Conservation (phyloP, 805 yeast species). For the Isabelozyma gotoi region DNA sequence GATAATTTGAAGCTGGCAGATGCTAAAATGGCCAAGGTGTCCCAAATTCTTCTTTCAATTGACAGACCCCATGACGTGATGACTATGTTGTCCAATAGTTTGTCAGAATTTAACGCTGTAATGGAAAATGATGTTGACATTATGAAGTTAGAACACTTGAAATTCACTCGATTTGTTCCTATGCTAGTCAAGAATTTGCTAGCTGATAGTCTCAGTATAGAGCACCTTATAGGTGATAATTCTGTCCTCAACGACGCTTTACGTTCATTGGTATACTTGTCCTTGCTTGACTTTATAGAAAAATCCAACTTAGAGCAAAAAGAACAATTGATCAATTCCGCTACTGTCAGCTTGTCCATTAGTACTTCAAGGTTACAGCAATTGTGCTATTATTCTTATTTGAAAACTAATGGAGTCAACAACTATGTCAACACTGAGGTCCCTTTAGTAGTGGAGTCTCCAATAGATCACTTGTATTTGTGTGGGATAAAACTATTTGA, state of each 20-base stretch:
- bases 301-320: not conserved
- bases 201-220: not conserved
- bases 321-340: not conserved
- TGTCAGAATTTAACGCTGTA: slow-evolving; percentile 1
- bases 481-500: not conserved
- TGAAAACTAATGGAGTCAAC: not conserved
- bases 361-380: not conserved
- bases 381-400: not conserved
- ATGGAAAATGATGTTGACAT: not conserved
- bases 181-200: not conserved
- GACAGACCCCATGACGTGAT: not conserved
- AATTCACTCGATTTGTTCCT: not conserved
- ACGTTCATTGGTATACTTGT: not conserved
- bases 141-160: not conserved
- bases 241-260: not conserved
- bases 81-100: slow-evolving; percentile 1
- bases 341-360: not conserved
- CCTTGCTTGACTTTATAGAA: not conserved
- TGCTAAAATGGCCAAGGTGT: slow-evolving; percentile 1
- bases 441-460: not conserved
- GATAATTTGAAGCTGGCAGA: slow-evolving; percentile 4
- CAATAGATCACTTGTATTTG: slow-evolving; percentile 1
- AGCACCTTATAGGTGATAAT: not conserved
- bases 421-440: not conserved
- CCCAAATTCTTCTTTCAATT: slow-evolving; percentile 4